phyloP scores from a whole-genome alignment of 352 stramenopile genomes.

The Phytophthora vignae region DNA sequence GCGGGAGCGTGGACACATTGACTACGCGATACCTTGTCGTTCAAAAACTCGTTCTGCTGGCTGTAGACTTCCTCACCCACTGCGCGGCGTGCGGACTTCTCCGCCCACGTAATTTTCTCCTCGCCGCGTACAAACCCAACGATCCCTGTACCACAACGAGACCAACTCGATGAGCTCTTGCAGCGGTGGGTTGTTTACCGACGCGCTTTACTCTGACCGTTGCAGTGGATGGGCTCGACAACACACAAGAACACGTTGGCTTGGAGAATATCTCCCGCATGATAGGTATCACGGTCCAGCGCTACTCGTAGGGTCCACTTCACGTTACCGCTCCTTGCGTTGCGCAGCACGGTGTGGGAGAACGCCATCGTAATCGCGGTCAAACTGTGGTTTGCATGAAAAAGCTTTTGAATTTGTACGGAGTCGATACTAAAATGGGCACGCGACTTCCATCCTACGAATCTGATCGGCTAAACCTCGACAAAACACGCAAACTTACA shows the following conservation, averaged over 20 bases:
- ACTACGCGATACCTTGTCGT: constrained; percentile 20
- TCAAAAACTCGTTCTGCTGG: constrained; percentile 26
- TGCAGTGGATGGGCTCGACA: constrained; percentile 22
- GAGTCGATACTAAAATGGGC: background rate
- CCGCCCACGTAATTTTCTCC: constrained; percentile 22
- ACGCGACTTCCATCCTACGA: constrained; percentile 3
- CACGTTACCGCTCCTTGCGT: constrained; percentile 15
- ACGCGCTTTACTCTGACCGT: background rate
- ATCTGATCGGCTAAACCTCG: background rate
- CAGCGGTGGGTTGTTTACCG: background rate
- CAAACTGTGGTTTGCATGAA: background rate
- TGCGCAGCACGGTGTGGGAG: constrained; percentile 15
- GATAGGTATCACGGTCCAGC: constrained; percentile 20
- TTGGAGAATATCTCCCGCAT: constrained; percentile 24
- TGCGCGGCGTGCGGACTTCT: constrained; percentile 8
- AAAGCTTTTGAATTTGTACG: background rate
- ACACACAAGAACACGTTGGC: constrained; percentile 24
- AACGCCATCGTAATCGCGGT: constrained; percentile 1
- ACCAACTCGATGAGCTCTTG: background rate
- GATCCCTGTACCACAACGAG: background rate
- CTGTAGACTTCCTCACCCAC: constrained; percentile 10
- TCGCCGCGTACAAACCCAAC: constrained; percentile 10
- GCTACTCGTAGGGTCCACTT: constrained; percentile 26
- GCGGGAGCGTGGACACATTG: background rate
- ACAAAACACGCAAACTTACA: background rate